These are phyloP conservation scores for Saksenaea oblongispora DNA, from an alignment of 371 early-diverging fungal species.

Conservation along the genomic window DNA sequence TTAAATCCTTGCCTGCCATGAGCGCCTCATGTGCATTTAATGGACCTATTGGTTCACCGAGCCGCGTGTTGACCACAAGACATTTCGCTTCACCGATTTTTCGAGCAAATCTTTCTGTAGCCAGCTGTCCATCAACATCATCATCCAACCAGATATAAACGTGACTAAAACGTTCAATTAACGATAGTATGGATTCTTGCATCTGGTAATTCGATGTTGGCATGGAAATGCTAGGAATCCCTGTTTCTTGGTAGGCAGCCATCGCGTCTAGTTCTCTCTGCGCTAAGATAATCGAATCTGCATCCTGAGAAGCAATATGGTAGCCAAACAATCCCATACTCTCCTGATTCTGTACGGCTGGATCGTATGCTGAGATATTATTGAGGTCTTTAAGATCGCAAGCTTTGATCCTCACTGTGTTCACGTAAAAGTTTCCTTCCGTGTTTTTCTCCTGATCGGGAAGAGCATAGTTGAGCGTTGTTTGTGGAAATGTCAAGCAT, in stretches of 20 bases:
- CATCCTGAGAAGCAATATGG: slow-evolving; percentile 46
- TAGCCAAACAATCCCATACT: slow-evolving; percentile 65
- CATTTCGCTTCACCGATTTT: slow-evolving; percentile 68
- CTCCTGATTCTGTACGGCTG: slow-evolving; percentile 20
- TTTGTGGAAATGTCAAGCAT: slow-evolving; percentile 51
- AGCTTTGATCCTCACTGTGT: slow-evolving; percentile 42
- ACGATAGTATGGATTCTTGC: slow-evolving; percentile 60
- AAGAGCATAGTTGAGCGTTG: slow-evolving; percentile 22
- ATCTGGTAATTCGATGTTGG: slow-evolving; percentile 61
- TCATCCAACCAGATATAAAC: slow-evolving; percentile 78
- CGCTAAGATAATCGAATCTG: slow-evolving; percentile 54
- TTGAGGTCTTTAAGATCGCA: slow-evolving; percentile 20
- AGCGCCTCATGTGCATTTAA: slow-evolving; percentile 46
- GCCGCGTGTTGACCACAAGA: slow-evolving; percentile 49
- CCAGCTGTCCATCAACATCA: slow-evolving; percentile 63
- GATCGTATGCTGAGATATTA: slow-evolving; percentile 24
- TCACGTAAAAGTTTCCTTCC: slow-evolving; percentile 14
- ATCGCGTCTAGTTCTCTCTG: slow-evolving; percentile 70
- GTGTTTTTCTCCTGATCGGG: background rate
- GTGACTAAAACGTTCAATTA: slow-evolving; percentile 62
- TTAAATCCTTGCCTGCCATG: slow-evolving; percentile 27
- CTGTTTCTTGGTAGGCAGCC: slow-evolving; percentile 71
- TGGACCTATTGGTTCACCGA: slow-evolving; percentile 42
- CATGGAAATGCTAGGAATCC: slow-evolving; percentile 60
- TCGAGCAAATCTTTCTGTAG: slow-evolving; percentile 60